Conservation (phyloP, 768 basidiomycete species). For the Xerocomellus amylosporus region DNA sequence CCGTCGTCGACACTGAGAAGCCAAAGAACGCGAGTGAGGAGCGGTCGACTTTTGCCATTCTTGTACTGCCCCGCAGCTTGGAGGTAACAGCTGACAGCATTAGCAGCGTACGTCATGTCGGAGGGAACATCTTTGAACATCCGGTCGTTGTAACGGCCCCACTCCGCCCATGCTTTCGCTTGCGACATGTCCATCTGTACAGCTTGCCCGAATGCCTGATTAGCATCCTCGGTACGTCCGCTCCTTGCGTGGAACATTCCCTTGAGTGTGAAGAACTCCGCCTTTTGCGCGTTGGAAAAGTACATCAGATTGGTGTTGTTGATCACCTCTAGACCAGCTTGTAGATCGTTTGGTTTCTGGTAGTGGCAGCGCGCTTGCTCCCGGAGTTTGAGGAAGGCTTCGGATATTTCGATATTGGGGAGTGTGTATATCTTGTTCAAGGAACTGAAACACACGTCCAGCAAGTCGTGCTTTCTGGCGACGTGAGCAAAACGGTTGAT, state of each 20-base stretch:
- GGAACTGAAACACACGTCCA: conserved; percentile 93
- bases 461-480: conserved; percentile 92
- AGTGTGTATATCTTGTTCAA: conserved; percentile 97
- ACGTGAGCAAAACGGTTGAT: conserved; percentile 99
- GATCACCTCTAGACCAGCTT: conserved; percentile 95
- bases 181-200: conserved; percentile 94
- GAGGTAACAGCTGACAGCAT: conserved; percentile 95
- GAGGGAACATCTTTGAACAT: conserved; percentile 84
- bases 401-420: conserved; percentile 99
- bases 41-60: conserved; percentile 85
- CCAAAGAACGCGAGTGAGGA: conserved; percentile 94
- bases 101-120: conserved; percentile 75
- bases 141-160: conserved; percentile 91
- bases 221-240: conserved; percentile 84
- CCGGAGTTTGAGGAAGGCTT: conserved; percentile 96
- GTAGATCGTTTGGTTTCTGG: conserved; percentile 89
- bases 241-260: conserved; percentile 96
- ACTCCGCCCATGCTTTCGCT: conserved; percentile 98
- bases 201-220: conserved; percentile 88
- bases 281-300: conserved; percentile 91
- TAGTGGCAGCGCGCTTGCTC: conserved; percentile 99
- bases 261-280: conserved; percentile 97
- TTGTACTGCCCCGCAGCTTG: conserved; percentile 97
- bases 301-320: conserved; percentile 99
- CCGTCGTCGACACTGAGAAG: conserved; percentile 88